Percentiles rank a stretch among this genome's conserved stretches.
These are phyloP conservation scores for Verticillium nubilum DNA, from an alignment of 2,329 filamentous ascomycete species.

Conservation along the genomic window DNA sequence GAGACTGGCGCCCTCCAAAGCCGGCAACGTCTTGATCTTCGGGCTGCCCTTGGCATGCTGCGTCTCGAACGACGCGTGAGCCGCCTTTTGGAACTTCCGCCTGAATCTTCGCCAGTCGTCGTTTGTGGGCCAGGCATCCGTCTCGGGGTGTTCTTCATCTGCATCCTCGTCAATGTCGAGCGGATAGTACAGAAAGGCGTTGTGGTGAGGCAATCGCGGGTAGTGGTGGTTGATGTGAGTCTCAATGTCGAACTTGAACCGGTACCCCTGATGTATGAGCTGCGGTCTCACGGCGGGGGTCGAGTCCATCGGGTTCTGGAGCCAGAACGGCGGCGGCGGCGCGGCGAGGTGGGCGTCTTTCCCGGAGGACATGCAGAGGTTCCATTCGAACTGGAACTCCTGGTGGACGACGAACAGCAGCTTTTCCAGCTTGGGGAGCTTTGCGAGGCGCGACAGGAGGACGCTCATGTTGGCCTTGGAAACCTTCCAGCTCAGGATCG, in stretches of 20 bases:
- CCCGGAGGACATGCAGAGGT: constrained; percentile 21
- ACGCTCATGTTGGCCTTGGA: constrained; percentile 37
- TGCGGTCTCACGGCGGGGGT: constrained; percentile 23
- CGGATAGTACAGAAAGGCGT: constrained; percentile 32
- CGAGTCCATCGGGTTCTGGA: constrained; percentile 2
- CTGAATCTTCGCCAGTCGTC: constrained; percentile 33
- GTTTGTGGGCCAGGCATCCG: constrained; percentile 29
- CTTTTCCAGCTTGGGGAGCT: constrained; percentile 32
- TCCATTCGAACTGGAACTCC: constrained; percentile 40
- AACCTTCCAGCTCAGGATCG: constrained; percentile 37
- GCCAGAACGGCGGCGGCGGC: not conserved
- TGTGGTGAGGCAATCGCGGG: constrained; percentile 34
- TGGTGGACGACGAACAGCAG: constrained; percentile 42
- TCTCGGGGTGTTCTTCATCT: constrained; percentile 15
- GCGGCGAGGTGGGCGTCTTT: not conserved
- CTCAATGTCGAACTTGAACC: constrained; percentile 42
- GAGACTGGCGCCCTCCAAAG: constrained; percentile 11
- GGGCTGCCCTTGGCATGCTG: constrained; percentile 13
- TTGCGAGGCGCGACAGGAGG: constrained; percentile 33
- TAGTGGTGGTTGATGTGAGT: constrained; percentile 37
- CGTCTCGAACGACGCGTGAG: constrained; percentile 24
- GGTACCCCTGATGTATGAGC: constrained; percentile 37
- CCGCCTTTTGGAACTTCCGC: constrained; percentile 24
- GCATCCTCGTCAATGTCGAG: constrained; percentile 23
- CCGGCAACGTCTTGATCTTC: constrained; percentile 5